Evolutionary conservation across 495 filamentous ascomycete species (phyloP).

Genomic region (Aspergillus funiculosus): DNA sequence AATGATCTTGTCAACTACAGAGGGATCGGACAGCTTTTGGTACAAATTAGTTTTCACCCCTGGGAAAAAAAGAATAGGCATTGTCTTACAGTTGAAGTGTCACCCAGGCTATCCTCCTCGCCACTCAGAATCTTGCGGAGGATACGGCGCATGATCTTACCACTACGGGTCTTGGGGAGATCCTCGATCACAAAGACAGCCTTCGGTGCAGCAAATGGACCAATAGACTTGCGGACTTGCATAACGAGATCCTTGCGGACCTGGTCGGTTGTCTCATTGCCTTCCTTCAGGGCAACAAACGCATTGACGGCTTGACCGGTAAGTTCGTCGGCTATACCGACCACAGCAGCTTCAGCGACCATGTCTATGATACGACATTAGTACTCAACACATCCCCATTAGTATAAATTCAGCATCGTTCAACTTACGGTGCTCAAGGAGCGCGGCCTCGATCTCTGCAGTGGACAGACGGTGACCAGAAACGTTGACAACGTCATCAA

Average conservation of each 20-base stretch:
- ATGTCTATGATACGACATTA: constrained; percentile 24
- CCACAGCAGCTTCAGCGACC: constrained; percentile 92
- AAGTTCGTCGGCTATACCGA: constrained; percentile 87
- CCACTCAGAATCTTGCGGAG: constrained; percentile 93
- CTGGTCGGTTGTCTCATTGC: constrained; percentile 69
- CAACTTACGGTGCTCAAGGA: constrained; percentile 77
- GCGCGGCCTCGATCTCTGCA: constrained; percentile 93
- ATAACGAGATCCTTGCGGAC: constrained; percentile 87
- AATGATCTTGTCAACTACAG: constrained; percentile 86
- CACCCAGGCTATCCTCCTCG: constrained; percentile 94
- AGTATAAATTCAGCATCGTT: too few relatives aligned
- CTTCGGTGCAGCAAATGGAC: constrained; percentile 95
- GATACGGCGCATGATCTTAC: constrained; percentile 99
- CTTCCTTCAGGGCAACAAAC: constrained; percentile 90
- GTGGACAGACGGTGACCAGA: constrained; percentile 94
- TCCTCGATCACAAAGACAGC: constrained; percentile 84
- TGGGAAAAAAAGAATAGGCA: neutral
- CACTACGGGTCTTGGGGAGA: constrained; percentile 90
- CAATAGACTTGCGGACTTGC: constrained; percentile 95
- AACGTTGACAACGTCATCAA: constrained; percentile 98
- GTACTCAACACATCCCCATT: neutral
- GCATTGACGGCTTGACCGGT: constrained; percentile 97
- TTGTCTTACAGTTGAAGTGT: constrained; percentile 76
- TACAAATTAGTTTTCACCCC: constrained; percentile 7
- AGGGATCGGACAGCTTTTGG: constrained; percentile 83